Conservation (phyloP, 768 basidiomycete species). For the Pleurotus tuoliensis region DNA sequence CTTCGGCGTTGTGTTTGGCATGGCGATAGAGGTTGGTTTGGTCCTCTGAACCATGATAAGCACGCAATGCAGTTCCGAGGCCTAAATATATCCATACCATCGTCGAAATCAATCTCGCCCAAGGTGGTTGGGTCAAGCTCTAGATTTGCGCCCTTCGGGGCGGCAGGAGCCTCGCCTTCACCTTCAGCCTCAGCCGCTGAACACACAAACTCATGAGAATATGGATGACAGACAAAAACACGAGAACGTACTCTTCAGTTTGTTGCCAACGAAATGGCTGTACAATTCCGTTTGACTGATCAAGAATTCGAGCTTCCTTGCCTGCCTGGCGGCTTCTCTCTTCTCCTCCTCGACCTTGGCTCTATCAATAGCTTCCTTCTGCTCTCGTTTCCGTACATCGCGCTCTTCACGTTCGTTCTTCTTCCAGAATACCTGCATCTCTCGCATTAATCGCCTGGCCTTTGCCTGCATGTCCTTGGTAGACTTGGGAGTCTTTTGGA, state of each 20-base stretch:
- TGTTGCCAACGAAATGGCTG: constrained; percentile 98
- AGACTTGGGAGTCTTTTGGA: constrained; percentile 63
- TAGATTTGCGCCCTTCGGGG: constrained; percentile 56
- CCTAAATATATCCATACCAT: constrained; percentile 50
- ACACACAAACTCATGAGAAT: constrained; percentile 1
- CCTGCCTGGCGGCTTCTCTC: constrained; percentile 89
- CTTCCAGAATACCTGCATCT: constrained; percentile 97
- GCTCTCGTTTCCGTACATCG: constrained; percentile 87
- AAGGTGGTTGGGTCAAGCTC: constrained; percentile 51
- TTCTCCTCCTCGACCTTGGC: constrained; percentile 89
- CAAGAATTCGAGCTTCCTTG: constrained; percentile 95
- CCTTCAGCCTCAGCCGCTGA: constrained; percentile 78
- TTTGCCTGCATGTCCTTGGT: constrained; percentile 82
- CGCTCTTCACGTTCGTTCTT: constrained; percentile 97
- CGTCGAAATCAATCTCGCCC: constrained; percentile 85
- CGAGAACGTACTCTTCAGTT: constrained; percentile 71
- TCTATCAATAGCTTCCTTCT: constrained; percentile 89
- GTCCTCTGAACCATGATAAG: constrained; percentile 56
- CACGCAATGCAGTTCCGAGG: constrained; percentile 1
- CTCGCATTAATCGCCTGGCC: constrained; percentile 85
- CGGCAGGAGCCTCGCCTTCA: constrained; percentile 32
- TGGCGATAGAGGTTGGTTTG: constrained; percentile 81
- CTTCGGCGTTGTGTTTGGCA: constrained; percentile 85
- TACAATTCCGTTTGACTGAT: constrained; percentile 99
- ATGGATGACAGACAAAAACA: too few species aligned